Evolutionary conservation across 2,329 filamentous ascomycete species (phyloP).

Genomic region (Hypoxylon sp.): DNA sequence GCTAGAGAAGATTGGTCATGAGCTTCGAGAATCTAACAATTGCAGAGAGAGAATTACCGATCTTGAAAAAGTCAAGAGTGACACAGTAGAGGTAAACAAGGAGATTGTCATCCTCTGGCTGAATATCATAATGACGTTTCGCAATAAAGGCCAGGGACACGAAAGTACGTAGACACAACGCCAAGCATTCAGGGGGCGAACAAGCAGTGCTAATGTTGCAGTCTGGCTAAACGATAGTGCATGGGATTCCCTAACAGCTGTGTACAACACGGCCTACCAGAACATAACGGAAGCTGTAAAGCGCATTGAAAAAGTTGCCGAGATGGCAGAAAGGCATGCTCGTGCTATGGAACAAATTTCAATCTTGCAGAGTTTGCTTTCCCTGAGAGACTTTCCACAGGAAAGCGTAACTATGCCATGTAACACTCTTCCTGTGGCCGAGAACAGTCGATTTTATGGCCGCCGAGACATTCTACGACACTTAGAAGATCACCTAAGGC

Average conservation of each 20-base stretch:
- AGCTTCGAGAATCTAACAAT: slow-evolving; percentile 17
- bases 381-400: background rate
- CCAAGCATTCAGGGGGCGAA: background rate
- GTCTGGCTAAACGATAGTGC: background rate
- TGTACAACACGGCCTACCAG: slow-evolving; percentile 8
- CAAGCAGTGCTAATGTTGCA: background rate
- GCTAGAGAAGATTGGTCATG: slow-evolving; percentile 12
- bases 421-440: slow-evolving; percentile 20
- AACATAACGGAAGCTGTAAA: slow-evolving; percentile 16
- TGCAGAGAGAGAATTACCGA: slow-evolving; percentile 12
- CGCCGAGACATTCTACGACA: slow-evolving; percentile 8
- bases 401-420: slow-evolving; percentile 6
- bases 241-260: slow-evolving; percentile 1
- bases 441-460: slow-evolving; percentile 21
- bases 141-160: slow-evolving; percentile 9
- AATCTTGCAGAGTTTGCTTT: slow-evolving; percentile 9
- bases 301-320: slow-evolving; percentile 15
- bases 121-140: slow-evolving; percentile 20
- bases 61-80: slow-evolving; percentile 7
- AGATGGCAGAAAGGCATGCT: slow-evolving; percentile 14
- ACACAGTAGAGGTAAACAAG: slow-evolving; percentile 18
- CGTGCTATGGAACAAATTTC: background rate
- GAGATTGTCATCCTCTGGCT: slow-evolving; percentile 22
- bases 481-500: slow-evolving; percentile 13
- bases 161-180: slow-evolving; percentile 2